These are phyloP conservation scores for Metschnikowia chrysomelidarum DNA, from an alignment of 805 yeast species.

Conservation along the genomic window DNA sequence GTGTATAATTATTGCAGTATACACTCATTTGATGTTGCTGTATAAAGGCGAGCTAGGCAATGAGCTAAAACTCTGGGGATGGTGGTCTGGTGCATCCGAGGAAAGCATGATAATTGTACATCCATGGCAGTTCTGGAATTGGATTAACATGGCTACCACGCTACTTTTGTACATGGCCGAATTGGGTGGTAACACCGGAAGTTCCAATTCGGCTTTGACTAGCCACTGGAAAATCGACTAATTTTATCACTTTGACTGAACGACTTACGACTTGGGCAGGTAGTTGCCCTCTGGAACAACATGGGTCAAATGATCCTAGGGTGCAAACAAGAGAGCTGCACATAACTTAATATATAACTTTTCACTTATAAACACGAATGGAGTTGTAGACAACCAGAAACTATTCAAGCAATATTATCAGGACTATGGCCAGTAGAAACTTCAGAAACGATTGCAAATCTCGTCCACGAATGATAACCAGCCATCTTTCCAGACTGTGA, in stretches of 20 bases:
- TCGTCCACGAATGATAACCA: slow-evolving; percentile 54
- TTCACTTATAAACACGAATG: neutral
- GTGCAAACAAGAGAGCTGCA: slow-evolving; percentile 5
- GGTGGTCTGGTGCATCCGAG: slow-evolving; percentile 34
- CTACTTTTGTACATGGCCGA: slow-evolving; percentile 79
- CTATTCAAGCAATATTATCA: slow-evolving; percentile 12
- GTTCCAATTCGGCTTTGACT: slow-evolving; percentile 34
- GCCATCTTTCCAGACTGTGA: slow-evolving; percentile 50
- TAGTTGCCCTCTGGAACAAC: slow-evolving; percentile 1
- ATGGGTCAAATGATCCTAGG: slow-evolving; percentile 2
- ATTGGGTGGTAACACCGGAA: slow-evolving; percentile 45
- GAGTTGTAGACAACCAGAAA: neutral
- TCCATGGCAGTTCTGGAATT: slow-evolving; percentile 97
- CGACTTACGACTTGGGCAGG: slow-evolving; percentile 1
- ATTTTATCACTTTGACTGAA: slow-evolving; percentile 1
- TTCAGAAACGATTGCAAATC: slow-evolving; percentile 56
- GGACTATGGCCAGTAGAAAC: slow-evolving; percentile 6
- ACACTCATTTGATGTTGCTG: slow-evolving; percentile 90
- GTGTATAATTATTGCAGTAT: slow-evolving; percentile 90
- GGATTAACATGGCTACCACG: slow-evolving; percentile 87
- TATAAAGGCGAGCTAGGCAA: slow-evolving; percentile 73
- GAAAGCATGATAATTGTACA: slow-evolving; percentile 39
- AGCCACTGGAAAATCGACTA: slow-evolving; percentile 45
- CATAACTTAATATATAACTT: slow-evolving; percentile 3
- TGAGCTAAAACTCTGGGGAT: slow-evolving; percentile 59